These are phyloP conservation scores for Glonium stellatum DNA, from an alignment of 495 filamentous ascomycete genomes.

Conservation along the genomic window DNA sequence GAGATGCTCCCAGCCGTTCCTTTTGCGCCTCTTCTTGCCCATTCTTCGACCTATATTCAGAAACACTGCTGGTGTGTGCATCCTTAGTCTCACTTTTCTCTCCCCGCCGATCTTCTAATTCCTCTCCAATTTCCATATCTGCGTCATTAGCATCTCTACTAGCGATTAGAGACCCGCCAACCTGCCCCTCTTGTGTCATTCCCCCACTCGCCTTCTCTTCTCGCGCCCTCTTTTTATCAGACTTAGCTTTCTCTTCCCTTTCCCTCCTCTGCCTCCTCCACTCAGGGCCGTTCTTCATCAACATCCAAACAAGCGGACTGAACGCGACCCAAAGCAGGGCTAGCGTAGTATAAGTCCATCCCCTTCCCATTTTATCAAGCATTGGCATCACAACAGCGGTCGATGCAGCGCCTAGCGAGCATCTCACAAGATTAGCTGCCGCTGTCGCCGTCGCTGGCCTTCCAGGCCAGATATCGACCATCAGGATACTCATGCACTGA, in stretches of 20 bases:
- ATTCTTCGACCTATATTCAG: not conserved
- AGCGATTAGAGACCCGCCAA: not conserved
- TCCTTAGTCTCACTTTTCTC: not conserved
- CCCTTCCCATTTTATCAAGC: constrained; percentile 28
- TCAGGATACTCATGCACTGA: constrained; percentile 20
- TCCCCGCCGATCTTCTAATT: not conserved
- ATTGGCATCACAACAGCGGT: constrained; percentile 33
- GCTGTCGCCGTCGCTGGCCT: constrained; percentile 35
- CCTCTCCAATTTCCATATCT: not conserved
- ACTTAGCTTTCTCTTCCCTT: not conserved
- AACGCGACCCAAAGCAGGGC: not conserved
- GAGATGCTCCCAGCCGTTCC: too few relatives aligned
- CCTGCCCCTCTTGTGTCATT: not conserved
- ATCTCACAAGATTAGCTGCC: constrained; percentile 33
- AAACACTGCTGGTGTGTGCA: not conserved
- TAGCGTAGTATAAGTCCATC: constrained; percentile 37
- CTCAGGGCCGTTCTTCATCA: constrained; percentile 2
- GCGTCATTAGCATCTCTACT: not conserved
- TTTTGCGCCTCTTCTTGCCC: not conserved
- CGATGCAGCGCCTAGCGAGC: constrained; percentile 33
- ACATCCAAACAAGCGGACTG: not conserved
- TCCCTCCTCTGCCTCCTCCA: constrained; percentile 18
- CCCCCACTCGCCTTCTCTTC: not conserved
- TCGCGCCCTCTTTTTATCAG: not conserved
- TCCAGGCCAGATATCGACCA: constrained; percentile 35